Evolutionary conservation across 1,284 basidiomycete genomes (phyloP).

Genomic region (Leccinum colubrinum): DNA sequence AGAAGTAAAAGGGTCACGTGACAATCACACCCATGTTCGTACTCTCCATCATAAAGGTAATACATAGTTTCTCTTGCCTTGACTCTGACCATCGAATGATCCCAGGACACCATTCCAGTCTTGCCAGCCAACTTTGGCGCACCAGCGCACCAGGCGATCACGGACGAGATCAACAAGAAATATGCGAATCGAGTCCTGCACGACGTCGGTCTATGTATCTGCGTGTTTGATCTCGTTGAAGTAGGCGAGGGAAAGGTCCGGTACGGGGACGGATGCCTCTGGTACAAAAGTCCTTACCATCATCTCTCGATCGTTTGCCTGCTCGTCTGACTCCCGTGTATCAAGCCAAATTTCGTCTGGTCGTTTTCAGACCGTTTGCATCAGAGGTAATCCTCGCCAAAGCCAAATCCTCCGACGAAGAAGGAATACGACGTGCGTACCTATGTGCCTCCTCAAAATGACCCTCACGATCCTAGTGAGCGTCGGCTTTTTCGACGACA

Average conservation of each 20-base stretch:
- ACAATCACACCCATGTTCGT: conserved; percentile 50
- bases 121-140: conserved; percentile 75
- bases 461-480: conserved; percentile 54
- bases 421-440: conserved; percentile 76
- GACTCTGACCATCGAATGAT: background rate
- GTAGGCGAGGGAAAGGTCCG: conserved; percentile 90
- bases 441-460: background rate
- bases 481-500: conserved; percentile 93
- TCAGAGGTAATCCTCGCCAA: conserved; percentile 90
- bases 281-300: conserved; percentile 80
- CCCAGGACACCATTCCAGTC: conserved; percentile 75
- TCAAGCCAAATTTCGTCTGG: conserved; percentile 84
- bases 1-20: conserved; percentile 17
- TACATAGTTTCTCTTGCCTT: background rate
- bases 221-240: conserved; percentile 83
- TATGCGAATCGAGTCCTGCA: conserved; percentile 94
- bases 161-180: conserved; percentile 85
- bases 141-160: conserved; percentile 71
- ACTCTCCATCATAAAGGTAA: conserved; percentile 57
- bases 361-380: conserved; percentile 89
- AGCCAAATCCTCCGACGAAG: conserved; percentile 81
- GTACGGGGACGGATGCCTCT: conserved; percentile 93
- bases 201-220: conserved; percentile 88
- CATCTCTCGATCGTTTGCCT: background rate
- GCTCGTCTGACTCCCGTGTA: conserved; percentile 2